These are phyloP conservation scores for Condylostoma magnum DNA, from an alignment of 169 alveolate species.

Conservation along the genomic window DNA sequence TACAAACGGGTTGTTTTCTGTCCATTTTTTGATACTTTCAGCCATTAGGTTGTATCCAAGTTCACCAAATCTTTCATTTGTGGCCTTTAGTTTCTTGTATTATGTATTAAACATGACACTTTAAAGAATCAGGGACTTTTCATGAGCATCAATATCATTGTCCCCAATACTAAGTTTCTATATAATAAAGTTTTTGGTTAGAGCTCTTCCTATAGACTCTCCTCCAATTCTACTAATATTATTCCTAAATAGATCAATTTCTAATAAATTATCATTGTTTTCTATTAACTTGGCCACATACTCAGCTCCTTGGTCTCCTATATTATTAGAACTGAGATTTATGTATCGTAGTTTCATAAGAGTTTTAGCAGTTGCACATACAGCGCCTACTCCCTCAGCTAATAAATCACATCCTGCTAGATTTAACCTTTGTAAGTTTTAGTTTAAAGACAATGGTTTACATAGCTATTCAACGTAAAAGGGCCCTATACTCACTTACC, in stretches of 20 bases:
- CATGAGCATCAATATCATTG: conserved; percentile 18
- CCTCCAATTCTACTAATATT: conserved; percentile 20
- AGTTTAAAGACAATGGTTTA: conserved; percentile 8
- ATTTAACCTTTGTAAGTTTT: conserved; percentile 12
- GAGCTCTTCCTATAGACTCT: conserved; percentile 15
- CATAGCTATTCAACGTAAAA: neutral
- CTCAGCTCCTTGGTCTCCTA: conserved; percentile 29
- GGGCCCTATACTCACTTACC: conserved; percentile 15
- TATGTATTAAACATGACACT: conserved; percentile 29
- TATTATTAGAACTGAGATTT: conserved; percentile 11
- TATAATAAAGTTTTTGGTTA: conserved; percentile 25
- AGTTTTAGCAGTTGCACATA: neutral
- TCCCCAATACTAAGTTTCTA: conserved; percentile 32
- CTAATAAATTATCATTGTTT: conserved; percentile 12
- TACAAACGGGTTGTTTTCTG: conserved; percentile 8
- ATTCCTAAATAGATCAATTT: conserved; percentile 23
- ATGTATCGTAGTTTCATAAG: neutral
- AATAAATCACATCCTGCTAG: conserved; percentile 15
- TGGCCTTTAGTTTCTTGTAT: conserved; percentile 26
- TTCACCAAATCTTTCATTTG: conserved; percentile 31
- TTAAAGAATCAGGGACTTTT: conserved; percentile 12
- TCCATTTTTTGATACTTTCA: conserved; percentile 33
- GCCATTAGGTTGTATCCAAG: conserved; percentile 35
- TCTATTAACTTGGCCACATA: conserved; percentile 19
- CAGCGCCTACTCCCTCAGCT: neutral